These are phyloP conservation scores for Sclerotinia borealis DNA, from an alignment of 2,329 filamentous ascomycete species.

Conservation along the genomic window DNA sequence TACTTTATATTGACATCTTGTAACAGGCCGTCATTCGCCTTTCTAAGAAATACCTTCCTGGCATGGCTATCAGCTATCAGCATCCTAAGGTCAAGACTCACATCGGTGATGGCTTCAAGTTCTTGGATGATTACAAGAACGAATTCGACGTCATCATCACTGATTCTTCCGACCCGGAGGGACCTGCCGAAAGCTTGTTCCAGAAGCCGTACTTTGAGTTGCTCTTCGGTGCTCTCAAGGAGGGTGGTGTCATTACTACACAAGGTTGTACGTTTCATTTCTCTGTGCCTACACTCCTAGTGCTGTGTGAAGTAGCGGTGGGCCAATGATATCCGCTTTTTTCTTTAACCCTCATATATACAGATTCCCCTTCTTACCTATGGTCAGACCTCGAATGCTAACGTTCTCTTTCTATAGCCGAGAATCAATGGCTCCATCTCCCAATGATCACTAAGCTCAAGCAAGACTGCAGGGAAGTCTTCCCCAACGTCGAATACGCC, in stretches of 20 bases:
- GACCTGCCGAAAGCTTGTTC: slow-evolving; percentile 93
- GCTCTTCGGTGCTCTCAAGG: slow-evolving; percentile 78
- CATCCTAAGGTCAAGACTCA: slow-evolving; percentile 92
- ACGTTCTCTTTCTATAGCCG: slow-evolving; percentile 50
- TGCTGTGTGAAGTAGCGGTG: slow-evolving; percentile 21
- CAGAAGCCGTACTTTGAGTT: slow-evolving; percentile 99
- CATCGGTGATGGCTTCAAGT: slow-evolving; percentile 97
- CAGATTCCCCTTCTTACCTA: slow-evolving; percentile 13
- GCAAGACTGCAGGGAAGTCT: slow-evolving; percentile 94
- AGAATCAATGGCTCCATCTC: slow-evolving; percentile 99
- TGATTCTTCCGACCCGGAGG: slow-evolving; percentile 95
- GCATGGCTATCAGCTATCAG: slow-evolving; percentile 87
- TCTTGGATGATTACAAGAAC: slow-evolving; percentile 93
- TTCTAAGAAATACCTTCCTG: slow-evolving; percentile 94
- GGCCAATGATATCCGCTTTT: slow-evolving; percentile 7
- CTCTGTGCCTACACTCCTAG: slow-evolving; percentile 48
- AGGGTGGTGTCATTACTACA: slow-evolving; percentile 97
- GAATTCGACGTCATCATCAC: slow-evolving; percentile 99
- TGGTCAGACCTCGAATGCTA: slow-evolving; percentile 9
- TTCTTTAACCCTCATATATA: not conserved
- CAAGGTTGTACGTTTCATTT: slow-evolving; percentile 91
- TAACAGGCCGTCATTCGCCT: slow-evolving; percentile 84
- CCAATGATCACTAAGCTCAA: slow-evolving; percentile 89
- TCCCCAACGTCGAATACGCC: slow-evolving; percentile 95
- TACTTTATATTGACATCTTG: slow-evolving; percentile 16